Evolutionary conservation across 1,284 basidiomycete genomes (phyloP), one percentile per base, ranked within the genome.

Genomic region (Flammula alnicola): DNA sequence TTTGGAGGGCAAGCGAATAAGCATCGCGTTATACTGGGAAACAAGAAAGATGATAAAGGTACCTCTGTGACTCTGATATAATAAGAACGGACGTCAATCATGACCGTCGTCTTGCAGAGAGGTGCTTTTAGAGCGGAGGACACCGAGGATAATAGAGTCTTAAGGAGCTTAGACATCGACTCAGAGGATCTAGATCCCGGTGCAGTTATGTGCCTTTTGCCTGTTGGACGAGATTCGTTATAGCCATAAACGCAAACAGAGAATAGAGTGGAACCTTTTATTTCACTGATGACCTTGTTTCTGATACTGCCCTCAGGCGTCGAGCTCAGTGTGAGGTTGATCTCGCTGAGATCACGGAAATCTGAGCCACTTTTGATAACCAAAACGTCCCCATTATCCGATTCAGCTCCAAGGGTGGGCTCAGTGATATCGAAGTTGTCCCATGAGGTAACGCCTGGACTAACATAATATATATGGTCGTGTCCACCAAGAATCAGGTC

Each of bases 401-500:
- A 76, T 62, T 91, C 86, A 1, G 86, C 83, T 9, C 93, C 93
- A 2, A 91, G 77, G 10, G 80, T 77, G 4, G 74, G 67, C 32
- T 78, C 65, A 0, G 72, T 70, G 14, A 80, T 68, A 51, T 90
- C 80, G 52, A 84, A 88, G 31, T 81, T 82, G 22, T 91, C 80
- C 91, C 91, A 96, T 3, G 71, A 64, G 14, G 75, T 76, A 1
- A 86, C 81, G 3, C 93, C 94, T 60, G 80, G 86, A 9, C 91
- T 87, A 39, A 89, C 82, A 68, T 88, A 91, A 72, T 93, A 94
- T 4, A 90, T 73, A 58, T 97, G 94, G 62, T 97, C 94, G 58
- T 97, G 94, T 0, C 94, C 94, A 3, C 94, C 94, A 5, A 96
- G 79, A 36, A 97, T 70, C 14, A 96, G 69, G 63, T 97, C 94